Evolutionary conservation across 2,329 filamentous ascomycete genomes (phyloP).

Genomic region (Talaromyces albobiverticillius): DNA sequence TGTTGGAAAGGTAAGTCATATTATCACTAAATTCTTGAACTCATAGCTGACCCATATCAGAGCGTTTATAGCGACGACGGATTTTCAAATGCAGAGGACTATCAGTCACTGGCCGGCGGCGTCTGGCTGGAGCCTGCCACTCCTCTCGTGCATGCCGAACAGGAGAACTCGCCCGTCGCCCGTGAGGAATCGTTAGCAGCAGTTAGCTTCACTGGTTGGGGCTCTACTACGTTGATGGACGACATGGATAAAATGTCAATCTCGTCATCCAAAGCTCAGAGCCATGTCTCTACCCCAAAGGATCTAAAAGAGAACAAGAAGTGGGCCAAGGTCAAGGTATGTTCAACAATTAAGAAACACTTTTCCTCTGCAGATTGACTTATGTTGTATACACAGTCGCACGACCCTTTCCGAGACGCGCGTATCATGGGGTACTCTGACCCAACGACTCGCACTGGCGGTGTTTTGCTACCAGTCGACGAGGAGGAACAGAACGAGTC

Average conservation of each 20-base stretch:
- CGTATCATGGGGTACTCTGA: constrained; percentile 1
- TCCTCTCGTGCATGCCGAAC: neutral
- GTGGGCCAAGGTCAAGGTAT: constrained; percentile 14
- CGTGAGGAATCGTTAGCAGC: neutral
- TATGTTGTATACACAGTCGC: neutral
- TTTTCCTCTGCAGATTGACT: neutral
- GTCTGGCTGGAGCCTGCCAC: neutral
- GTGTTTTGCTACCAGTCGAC: too few species aligned
- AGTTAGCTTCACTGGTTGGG: neutral
- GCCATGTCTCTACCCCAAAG: too few species aligned
- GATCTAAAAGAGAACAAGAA: neutral
- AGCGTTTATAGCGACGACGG: constrained; percentile 5
- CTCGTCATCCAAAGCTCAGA: neutral
- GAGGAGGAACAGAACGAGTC: neutral
- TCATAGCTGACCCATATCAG: neutral
- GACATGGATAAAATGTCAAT: neutral
- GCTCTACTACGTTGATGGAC: neutral
- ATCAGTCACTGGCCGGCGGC: neutral
- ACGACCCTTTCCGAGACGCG: constrained; percentile 1
- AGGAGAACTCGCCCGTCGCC: neutral
- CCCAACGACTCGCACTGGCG: neutral
- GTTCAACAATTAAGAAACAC: neutral
- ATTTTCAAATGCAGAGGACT: too few species aligned
- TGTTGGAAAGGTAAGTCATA: neutral
- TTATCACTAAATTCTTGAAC: neutral